phyloP scores from a whole-genome alignment of 2,329 filamentous ascomycete genomes.

The Fusarium setosum region DNA sequence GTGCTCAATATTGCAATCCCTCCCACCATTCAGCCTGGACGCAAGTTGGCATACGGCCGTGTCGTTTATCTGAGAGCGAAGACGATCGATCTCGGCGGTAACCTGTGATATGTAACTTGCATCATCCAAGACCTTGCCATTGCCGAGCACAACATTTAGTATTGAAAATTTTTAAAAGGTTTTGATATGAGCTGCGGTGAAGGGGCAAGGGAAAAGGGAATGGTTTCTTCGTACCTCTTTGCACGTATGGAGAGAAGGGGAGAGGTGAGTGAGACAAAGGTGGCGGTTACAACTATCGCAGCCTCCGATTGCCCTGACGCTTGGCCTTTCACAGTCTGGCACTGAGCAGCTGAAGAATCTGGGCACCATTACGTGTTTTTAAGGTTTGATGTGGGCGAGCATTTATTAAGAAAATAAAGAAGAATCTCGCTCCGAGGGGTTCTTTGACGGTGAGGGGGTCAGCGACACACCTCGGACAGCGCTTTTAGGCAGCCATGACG shows the following conservation, averaged over 20 bases:
- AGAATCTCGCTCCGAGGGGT: no score
- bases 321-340: neutral
- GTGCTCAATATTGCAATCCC: constrained; percentile 19
- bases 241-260: neutral
- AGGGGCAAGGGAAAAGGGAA: neutral
- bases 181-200: neutral
- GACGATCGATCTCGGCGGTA: neutral
- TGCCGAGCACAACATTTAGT: neutral
- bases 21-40: constrained; percentile 19
- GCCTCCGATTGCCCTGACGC: neutral
- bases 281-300: neutral
- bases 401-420: neutral
- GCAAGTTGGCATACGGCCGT: constrained; percentile 29
- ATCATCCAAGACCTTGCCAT: neutral
- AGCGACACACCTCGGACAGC: no score
- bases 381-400: neutral
- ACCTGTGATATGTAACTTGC: neutral
- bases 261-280: neutral
- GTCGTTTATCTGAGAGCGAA: neutral
- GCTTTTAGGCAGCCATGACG: no score
- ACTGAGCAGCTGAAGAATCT: neutral
- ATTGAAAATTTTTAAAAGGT: neutral
- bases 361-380: neutral
- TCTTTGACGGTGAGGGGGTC: no score
- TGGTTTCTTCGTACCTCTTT: neutral